phyloP scores from a whole-genome alignment of 345 rosid species.

The Gossypium ekmanianum region DNA sequence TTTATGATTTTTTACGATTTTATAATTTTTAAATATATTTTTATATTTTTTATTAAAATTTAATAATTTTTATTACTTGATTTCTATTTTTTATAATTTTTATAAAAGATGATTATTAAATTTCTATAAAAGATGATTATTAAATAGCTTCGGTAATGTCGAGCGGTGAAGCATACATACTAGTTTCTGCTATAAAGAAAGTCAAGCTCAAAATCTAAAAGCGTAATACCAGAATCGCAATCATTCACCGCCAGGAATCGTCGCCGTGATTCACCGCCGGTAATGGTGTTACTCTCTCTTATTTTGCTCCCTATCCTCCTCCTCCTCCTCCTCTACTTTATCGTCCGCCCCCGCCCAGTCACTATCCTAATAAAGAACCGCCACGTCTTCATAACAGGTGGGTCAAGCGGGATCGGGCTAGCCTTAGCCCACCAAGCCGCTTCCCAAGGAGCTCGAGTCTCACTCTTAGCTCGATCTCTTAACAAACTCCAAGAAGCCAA shows the following conservation, averaged over 20 bases:
- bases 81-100: too few species aligned
- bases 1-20: too few species aligned
- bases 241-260: too few species aligned
- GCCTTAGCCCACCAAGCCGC: slow-evolving; percentile 81
- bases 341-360: slow-evolving; percentile 63
- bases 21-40: too few species aligned
- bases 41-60: too few species aligned
- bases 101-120: too few species aligned
- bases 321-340: slow-evolving; percentile 38
- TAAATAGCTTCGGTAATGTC: too few species aligned
- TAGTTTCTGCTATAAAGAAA: too few species aligned
- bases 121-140: too few species aligned
- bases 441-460: slow-evolving; percentile 62
- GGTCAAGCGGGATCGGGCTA: slow-evolving; percentile 89
- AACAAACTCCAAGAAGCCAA: slow-evolving; percentile 66
- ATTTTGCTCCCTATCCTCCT: slow-evolving; percentile 37
- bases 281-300: slow-evolving; percentile 27
- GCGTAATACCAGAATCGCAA: not conserved
- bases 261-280: not conserved
- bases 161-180: too few species aligned
- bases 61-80: too few species aligned
- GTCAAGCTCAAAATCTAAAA: not conserved
- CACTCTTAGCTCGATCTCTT: slow-evolving; percentile 63
- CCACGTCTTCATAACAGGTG: slow-evolving; percentile 88
- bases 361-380: slow-evolving; percentile 63